Evolutionary conservation across 1,284 basidiomycete genomes (phyloP).

Genomic region (Polyporus tsugae): DNA sequence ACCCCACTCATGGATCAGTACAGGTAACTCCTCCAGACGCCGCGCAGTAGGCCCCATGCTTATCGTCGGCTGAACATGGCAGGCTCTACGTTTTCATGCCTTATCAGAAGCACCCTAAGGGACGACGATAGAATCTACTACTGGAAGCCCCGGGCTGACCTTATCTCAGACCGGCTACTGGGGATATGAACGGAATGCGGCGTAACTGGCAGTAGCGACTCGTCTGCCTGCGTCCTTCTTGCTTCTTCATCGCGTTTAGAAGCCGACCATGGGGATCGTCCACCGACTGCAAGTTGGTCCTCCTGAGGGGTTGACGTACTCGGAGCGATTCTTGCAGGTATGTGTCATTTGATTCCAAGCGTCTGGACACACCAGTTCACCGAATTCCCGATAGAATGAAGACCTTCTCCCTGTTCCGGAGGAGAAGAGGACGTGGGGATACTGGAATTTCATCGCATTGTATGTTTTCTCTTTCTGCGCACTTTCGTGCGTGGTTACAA

Average conservation of each 20-base stretch:
- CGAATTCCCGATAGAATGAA: constrained; percentile 56
- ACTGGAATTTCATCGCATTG: constrained; percentile 73
- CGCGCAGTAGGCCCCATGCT: not conserved
- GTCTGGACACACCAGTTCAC: not conserved
- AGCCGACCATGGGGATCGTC: constrained; percentile 28
- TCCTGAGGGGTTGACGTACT: constrained; percentile 35
- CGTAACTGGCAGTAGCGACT: constrained; percentile 1
- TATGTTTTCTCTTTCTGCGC: constrained; percentile 42
- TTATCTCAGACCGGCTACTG: constrained; percentile 21
- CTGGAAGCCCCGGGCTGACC: not conserved
- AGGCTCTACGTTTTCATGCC: not conserved
- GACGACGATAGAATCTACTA: constrained; percentile 1
- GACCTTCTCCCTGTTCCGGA: constrained; percentile 68
- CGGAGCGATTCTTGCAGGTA: constrained; percentile 41
- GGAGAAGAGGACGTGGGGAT: constrained; percentile 66
- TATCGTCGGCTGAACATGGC: not conserved
- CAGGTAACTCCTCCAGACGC: too few species aligned
- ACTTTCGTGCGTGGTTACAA: too few species aligned
- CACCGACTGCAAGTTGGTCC: constrained; percentile 36
- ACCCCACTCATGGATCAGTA: too few species aligned
- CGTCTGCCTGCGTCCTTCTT: constrained; percentile 9
- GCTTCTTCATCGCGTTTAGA: not conserved
- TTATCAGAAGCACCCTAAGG: constrained; percentile 23
- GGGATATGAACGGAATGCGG: constrained; percentile 16
- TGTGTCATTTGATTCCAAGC: constrained; percentile 24